Percentiles rank a stretch among this genome's conserved stretches.
phyloP scores from a whole-genome alignment of 2,329 filamentous ascomycete species.

The Pseudocercospora eumusae region DNA sequence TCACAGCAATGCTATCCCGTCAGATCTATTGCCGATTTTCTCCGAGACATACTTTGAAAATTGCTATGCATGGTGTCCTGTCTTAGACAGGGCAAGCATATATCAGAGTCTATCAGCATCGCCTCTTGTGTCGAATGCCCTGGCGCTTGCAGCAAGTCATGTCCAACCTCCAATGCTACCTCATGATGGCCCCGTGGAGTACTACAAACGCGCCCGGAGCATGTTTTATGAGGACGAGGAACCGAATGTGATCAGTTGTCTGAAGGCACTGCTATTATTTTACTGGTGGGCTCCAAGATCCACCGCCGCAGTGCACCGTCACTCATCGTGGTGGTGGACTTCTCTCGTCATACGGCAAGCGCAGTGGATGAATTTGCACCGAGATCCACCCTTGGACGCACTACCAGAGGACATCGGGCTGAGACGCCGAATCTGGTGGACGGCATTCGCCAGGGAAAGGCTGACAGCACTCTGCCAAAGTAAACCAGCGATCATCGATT shows the following conservation, averaged over 20 bases:
- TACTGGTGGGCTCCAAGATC: constrained; percentile 19
- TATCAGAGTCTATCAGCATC: constrained; percentile 4
- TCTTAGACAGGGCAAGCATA: constrained; percentile 5
- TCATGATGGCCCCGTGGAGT: constrained; percentile 11
- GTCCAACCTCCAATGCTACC: constrained; percentile 16
- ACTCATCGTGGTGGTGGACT: constrained; percentile 21
- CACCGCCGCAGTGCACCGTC: constrained; percentile 13
- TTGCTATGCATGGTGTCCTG: constrained; percentile 13
- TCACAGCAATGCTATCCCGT: background rate
- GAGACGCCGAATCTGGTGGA: constrained; percentile 12
- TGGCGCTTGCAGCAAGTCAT: constrained; percentile 14
- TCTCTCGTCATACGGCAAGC: constrained; percentile 16
- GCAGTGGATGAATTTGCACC: constrained; percentile 15
- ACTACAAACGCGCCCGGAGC: constrained; percentile 14
- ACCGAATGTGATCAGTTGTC: constrained; percentile 11
- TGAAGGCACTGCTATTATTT: constrained; percentile 13
- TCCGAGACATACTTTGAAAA: constrained; percentile 14
- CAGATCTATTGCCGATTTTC: constrained; percentile 9
- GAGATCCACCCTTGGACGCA: background rate
- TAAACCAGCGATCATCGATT: constrained; percentile 12
- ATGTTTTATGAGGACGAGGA: constrained; percentile 21
- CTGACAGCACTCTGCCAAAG: constrained; percentile 14
- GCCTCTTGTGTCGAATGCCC: constrained; percentile 13
- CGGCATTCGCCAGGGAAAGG: constrained; percentile 9
- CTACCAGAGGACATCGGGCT: background rate